These are phyloP conservation scores for Lepiota brunneoincarnata DNA, from an alignment of 768 basidiomycete species.

Conservation along the genomic window DNA sequence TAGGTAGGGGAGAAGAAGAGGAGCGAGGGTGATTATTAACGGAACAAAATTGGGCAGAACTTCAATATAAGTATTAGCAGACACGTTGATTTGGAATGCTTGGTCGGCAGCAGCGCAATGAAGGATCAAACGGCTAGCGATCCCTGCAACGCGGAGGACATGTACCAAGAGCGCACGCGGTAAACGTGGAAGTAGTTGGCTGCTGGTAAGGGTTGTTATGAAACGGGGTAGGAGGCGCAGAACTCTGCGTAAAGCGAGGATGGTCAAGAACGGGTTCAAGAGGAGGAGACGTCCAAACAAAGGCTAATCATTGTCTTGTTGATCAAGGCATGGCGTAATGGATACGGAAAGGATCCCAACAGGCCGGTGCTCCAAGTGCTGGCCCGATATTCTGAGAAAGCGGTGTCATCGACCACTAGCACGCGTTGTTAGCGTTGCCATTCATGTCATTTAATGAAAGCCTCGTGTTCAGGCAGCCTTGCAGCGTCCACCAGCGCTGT, in stretches of 20 bases:
- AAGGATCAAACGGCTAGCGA: constrained; percentile 39
- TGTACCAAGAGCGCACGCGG: constrained; percentile 50
- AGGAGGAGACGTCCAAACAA: constrained; percentile 27
- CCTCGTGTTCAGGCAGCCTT: constrained; percentile 33
- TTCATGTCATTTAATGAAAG: constrained; percentile 29
- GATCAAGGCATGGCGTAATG: constrained; percentile 23
- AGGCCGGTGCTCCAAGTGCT: constrained; percentile 9
- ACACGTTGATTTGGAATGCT: constrained; percentile 17
- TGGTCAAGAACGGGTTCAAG: constrained; percentile 13
- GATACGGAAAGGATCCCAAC: constrained; percentile 3
- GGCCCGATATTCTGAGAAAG: constrained; percentile 20
- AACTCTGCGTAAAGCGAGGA: constrained; percentile 12
- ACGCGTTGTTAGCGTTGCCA: constrained; percentile 34
- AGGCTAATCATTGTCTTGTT: constrained; percentile 36
- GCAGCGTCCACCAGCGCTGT: constrained; percentile 13
- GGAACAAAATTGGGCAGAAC: constrained; percentile 37
- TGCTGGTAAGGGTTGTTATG: constrained; percentile 28
- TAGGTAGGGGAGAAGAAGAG: constrained; percentile 47
- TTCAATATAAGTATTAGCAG: constrained; percentile 38
- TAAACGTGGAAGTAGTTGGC: constrained; percentile 31
- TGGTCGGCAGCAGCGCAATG: constrained; percentile 19
- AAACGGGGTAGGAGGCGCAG: constrained; percentile 30
- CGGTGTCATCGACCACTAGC: constrained; percentile 29
- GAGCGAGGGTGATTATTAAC: constrained; percentile 45
- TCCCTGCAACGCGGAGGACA: constrained; percentile 42